A percentile compares a stretch with the other conserved stretches of the same genome.
These are phyloP conservation scores for Rhizodiscina lignyota DNA, from an alignment of 495 filamentous ascomycete genomes.

Conservation along the genomic window DNA sequence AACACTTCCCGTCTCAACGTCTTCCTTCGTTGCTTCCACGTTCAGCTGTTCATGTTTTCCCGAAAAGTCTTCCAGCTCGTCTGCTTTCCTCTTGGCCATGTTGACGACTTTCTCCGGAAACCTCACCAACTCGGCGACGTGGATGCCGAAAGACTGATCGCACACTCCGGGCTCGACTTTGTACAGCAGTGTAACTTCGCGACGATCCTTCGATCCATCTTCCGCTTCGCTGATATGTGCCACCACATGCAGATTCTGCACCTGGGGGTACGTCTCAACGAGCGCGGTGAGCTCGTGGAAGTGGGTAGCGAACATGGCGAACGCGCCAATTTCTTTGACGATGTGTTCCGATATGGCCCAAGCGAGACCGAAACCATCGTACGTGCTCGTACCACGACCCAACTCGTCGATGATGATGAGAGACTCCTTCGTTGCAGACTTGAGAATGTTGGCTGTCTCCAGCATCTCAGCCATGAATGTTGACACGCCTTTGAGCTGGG, in stretches of 20 bases:
- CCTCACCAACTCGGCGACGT: slow-evolving; percentile 93
- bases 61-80: slow-evolving; percentile 93
- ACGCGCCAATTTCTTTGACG: slow-evolving; percentile 83
- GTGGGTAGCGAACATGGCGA: slow-evolving; percentile 89
- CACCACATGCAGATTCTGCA: slow-evolving; percentile 88
- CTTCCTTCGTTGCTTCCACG: slow-evolving; percentile 51
- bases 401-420: slow-evolving; percentile 98
- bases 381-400: slow-evolving; percentile 94
- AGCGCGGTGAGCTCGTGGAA: slow-evolving; percentile 96
- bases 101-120: slow-evolving; percentile 95
- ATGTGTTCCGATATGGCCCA: slow-evolving; percentile 99
- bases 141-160: slow-evolving; percentile 95
- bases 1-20: slow-evolving; percentile 80
- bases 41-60: slow-evolving; percentile 45
- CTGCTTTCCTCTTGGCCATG: slow-evolving; percentile 96
- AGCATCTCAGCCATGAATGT: slow-evolving; percentile 99
- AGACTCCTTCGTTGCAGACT: slow-evolving; percentile 82
- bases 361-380: slow-evolving; percentile 94
- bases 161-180: slow-evolving; percentile 90
- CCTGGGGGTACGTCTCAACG: slow-evolving; percentile 66
- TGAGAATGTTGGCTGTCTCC: slow-evolving; percentile 95
- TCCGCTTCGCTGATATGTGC: slow-evolving; percentile 63
- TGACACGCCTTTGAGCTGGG: slow-evolving; percentile 91
- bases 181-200: slow-evolving; percentile 91
- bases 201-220: slow-evolving; percentile 21